These are phyloP conservation scores for Blastocladiella emersonii DNA, from an alignment of 371 early-diverging fungal species.

Conservation along the genomic window DNA sequence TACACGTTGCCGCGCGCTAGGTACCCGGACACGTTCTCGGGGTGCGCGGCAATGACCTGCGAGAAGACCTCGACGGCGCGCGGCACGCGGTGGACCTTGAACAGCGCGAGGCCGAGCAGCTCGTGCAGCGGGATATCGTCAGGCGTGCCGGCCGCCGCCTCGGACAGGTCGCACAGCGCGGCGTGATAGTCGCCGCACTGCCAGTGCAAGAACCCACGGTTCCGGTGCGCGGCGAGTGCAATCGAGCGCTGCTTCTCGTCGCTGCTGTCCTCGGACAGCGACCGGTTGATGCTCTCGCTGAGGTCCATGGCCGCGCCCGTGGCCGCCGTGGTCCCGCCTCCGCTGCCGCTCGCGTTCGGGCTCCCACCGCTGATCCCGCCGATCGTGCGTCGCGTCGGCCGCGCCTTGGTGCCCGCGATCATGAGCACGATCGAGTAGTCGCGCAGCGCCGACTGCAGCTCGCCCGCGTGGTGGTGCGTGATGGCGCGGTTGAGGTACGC, in stretches of 20 bases:
- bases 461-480: conserved; percentile 25
- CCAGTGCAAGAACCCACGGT: conserved; percentile 36
- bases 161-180: conserved; percentile 27
- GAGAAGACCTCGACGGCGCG: conserved; percentile 24
- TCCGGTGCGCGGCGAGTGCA: conserved; percentile 19
- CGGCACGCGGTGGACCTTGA: conserved; percentile 22
- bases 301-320: no score
- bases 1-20: conserved; percentile 32
- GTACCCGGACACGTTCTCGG: conserved; percentile 21
- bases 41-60: conserved; percentile 20
- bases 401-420: conserved; percentile 19
- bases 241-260: neutral
- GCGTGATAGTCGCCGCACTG: conserved; percentile 28
- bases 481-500: conserved; percentile 37
- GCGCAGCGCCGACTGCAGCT: conserved; percentile 24
- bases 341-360: neutral
- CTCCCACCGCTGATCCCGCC: no score
- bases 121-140: conserved; percentile 25
- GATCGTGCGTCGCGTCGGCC: no score
- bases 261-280: neutral
- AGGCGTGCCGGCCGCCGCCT: conserved; percentile 25
- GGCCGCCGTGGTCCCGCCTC: no score
- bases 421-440: conserved; percentile 35
- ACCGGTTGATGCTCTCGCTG: no score
- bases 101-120: conserved; percentile 26